Evolutionary conservation across 441 rosid species (phyloP).

Genomic region (Kokia cookei): DNA sequence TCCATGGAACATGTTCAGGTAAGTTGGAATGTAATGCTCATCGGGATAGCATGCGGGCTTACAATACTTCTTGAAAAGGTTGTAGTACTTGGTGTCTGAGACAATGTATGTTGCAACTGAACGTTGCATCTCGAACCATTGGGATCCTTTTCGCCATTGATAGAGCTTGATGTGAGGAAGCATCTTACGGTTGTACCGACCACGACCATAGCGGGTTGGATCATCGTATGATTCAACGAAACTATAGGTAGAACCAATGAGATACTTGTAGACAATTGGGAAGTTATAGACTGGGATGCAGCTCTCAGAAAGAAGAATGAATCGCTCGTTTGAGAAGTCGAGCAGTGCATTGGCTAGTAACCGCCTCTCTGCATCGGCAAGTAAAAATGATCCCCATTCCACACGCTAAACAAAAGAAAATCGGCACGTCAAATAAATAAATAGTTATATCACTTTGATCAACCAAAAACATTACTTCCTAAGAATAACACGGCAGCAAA

Average conservation of each 20-base stretch:
- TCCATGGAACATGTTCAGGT: constrained; percentile 74
- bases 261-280: constrained; percentile 67
- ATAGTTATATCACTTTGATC: background rate
- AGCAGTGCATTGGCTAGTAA: constrained; percentile 84
- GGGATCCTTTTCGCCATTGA: constrained; percentile 29
- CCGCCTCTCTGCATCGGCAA: constrained; percentile 86
- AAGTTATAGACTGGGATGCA: constrained; percentile 91
- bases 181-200: constrained; percentile 88
- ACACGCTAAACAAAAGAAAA: constrained; percentile 41
- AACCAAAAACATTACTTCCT: background rate
- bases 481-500: background rate
- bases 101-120: constrained; percentile 53
- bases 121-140: constrained; percentile 86
- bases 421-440: background rate
- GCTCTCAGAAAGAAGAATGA: constrained; percentile 88
- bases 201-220: constrained; percentile 85
- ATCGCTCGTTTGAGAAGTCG: constrained; percentile 83
- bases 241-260: constrained; percentile 59
- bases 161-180: constrained; percentile 69
- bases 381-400: constrained; percentile 67
- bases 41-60: constrained; percentile 94
- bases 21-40: constrained; percentile 89
- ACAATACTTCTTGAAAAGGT: constrained; percentile 65
- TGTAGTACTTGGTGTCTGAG: constrained; percentile 67
- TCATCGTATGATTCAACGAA: constrained; percentile 91